Conservation (phyloP, 768 basidiomycete genomes). For the Rhodotorula taiwanensis region DNA sequence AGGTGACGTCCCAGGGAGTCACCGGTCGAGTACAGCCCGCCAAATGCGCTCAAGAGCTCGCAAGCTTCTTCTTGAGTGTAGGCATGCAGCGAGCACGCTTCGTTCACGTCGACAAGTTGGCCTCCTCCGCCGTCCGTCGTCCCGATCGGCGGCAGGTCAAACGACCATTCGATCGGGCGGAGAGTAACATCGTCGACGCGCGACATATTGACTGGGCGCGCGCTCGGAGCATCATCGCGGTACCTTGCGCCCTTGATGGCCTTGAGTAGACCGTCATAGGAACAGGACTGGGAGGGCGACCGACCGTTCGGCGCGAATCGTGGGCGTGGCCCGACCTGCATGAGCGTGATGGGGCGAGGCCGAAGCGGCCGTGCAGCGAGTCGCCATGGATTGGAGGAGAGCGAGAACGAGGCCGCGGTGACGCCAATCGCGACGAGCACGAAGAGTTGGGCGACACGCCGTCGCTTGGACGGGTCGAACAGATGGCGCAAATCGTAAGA, state of each 20-base stretch:
- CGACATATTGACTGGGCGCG: background rate
- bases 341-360: too few relatives aligned
- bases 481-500: too few relatives aligned
- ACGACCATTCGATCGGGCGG: slow-evolving; percentile 7
- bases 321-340: slow-evolving; percentile 3
- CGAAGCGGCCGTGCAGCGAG: too few relatives aligned
- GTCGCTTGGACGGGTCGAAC: too few relatives aligned
- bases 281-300: background rate
- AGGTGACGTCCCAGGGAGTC: slow-evolving; percentile 19
- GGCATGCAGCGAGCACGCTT: background rate
- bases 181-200: background rate
- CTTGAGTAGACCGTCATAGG: background rate
- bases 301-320: background rate
- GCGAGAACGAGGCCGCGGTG: too few relatives aligned
- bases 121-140: background rate
- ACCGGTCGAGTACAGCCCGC: slow-evolving; percentile 9
- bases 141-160: slow-evolving; percentile 7
- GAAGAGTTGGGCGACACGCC: too few relatives aligned
- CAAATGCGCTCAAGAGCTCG: slow-evolving; percentile 16
- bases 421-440: too few relatives aligned
- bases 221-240: background rate
- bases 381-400: too few relatives aligned
- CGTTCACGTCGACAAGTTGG: background rate
- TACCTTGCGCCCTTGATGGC: background rate
- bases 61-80: slow-evolving; percentile 18